Base-by-base conservation (phyloP, 495 filamentous ascomycete genomes). In the Hypoxylon intermedium region DNA sequence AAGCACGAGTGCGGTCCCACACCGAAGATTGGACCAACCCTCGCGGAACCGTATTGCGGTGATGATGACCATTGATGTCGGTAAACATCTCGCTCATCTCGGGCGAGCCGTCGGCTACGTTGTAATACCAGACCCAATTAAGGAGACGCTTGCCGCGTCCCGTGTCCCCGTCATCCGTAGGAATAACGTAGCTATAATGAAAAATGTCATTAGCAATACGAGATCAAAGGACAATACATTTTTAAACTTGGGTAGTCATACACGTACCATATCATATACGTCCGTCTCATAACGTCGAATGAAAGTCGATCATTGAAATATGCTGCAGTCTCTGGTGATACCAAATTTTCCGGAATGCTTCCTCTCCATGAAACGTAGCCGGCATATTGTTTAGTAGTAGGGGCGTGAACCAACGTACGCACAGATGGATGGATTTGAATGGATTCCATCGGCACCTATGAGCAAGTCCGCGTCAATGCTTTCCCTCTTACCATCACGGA, bases 301-400 rank as follows among this genome's bases (percentile, higher is more conserved):
- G n/a, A n/a, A n/a, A n/a, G n/a, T n/a, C n/a, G n/a, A n/a, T n/a
- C n/a, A n/a, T n/a, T 50, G 63, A 51, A 67, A 75, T 75, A 60
- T 75, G 76, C 6, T 60, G 43, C 13, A 56, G 68, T 67, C 13
- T 57, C 58, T 4, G 63, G 45, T 0, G 70, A 61, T 2, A 73
- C 63, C 9, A 72, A 56, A 0, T 23, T 43, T 53, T 83, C 82
- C 0, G 51, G 64, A 1, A 83, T 72, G 0, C 79, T 82, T 12
- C 82, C 82, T 26, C 82, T 68, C 70, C 75, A 79, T 0, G 77
- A 74, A 28, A 77, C 72, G 51, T 84, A 84, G n/a, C 81, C 82
- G 2, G 77, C 75, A 59, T 83, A 83, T 9, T 63, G 74, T 24
- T 77, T 55, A 28, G 69, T 23, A 3, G 72, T 65, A 0, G 72